A percentile compares a stretch with the other conserved stretches of the same genome.
Conservation (phyloP, 805 yeast species). For the Debaryomyces prosopidis region DNA sequence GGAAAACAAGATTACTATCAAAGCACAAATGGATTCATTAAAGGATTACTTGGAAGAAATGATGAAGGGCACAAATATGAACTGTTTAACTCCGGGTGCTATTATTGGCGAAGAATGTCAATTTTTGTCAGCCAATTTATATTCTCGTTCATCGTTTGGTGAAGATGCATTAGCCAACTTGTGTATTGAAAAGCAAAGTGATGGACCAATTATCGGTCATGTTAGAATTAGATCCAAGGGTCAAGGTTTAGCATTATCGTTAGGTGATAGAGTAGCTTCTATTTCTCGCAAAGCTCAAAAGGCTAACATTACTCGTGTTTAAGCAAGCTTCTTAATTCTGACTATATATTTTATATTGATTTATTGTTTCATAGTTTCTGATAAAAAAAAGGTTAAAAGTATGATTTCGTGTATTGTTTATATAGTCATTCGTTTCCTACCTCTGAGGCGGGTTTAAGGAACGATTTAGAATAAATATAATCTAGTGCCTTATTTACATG, state of each 20-base stretch:
- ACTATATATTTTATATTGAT: conserved; percentile 2
- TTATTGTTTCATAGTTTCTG: conserved; percentile 1
- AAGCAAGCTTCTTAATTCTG: not conserved
- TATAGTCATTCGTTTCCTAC: not conserved
- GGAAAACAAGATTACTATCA: conserved; percentile 96
- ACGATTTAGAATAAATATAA: conserved; percentile 6
- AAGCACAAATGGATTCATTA: conserved; percentile 63
- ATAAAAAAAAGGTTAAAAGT: conserved; percentile 2
- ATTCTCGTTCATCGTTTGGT: conserved; percentile 90
- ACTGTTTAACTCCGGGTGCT: conserved; percentile 88
- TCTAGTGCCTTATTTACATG: conserved; percentile 5
- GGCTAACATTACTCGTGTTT: conserved; percentile 13
- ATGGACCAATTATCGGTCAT: conserved; percentile 84
- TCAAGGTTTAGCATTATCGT: conserved; percentile 91
- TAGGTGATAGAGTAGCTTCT: conserved; percentile 92
- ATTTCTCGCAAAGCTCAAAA: conserved; percentile 55
- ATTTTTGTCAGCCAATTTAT: conserved; percentile 91
- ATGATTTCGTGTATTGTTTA: not conserved
- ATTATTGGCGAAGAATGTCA: conserved; percentile 86
- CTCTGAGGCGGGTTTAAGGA: not conserved
- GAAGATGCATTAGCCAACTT: conserved; percentile 96
- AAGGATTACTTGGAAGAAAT: conserved; percentile 77
- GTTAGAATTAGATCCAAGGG: conserved; percentile 97
- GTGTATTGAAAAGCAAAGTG: conserved; percentile 80
- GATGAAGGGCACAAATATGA: conserved; percentile 87